Percentiles rank a stretch among this genome's conserved stretches.
These are phyloP conservation scores for Cystofilobasidium capitatum DNA, from an alignment of 768 basidiomycete genomes.

Conservation along the genomic window DNA sequence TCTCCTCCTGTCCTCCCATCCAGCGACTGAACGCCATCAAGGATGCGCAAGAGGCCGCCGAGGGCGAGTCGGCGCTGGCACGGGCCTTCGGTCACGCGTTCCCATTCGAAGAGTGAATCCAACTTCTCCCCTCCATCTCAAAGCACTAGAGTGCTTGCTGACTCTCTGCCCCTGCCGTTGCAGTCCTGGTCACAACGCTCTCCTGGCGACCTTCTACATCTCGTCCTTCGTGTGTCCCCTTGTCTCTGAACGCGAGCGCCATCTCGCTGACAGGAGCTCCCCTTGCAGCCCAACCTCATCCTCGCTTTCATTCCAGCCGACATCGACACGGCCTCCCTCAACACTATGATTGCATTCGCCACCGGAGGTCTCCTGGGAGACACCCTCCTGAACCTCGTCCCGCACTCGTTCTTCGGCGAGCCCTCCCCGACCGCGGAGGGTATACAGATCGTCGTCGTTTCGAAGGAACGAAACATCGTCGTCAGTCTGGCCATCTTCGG, in stretches of 20 bases:
- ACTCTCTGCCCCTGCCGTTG: neutral
- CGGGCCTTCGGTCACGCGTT: conserved; percentile 71
- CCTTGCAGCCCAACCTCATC: conserved; percentile 65
- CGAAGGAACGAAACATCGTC: conserved; percentile 82
- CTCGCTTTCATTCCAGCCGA: conserved; percentile 85
- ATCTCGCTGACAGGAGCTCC: conserved; percentile 28
- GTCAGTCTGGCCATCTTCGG: conserved; percentile 73
- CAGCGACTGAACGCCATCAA: conserved; percentile 6
- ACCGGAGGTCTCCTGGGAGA: conserved; percentile 87
- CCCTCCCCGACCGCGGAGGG: conserved; percentile 51
- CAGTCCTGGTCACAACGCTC: conserved; percentile 17
- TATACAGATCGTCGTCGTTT: conserved; percentile 70
- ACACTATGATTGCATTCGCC: conserved; percentile 72
- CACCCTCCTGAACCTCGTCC: conserved; percentile 82
- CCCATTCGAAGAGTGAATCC: conserved; percentile 61
- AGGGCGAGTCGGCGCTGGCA: conserved; percentile 45
- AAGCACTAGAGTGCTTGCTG: conserved; percentile 6
- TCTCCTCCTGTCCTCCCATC: conserved; percentile 3
- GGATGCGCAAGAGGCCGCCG: conserved; percentile 10
- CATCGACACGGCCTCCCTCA: conserved; percentile 68
- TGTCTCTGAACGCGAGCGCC: conserved; percentile 20
- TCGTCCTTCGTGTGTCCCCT: conserved; percentile 60
- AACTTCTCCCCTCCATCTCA: neutral
- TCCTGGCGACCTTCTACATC: conserved; percentile 89
- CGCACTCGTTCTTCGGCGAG: conserved; percentile 86